Base-by-base conservation (phyloP, 1,284 basidiomycete species). In the Ceratobasidium sp. region DNA sequence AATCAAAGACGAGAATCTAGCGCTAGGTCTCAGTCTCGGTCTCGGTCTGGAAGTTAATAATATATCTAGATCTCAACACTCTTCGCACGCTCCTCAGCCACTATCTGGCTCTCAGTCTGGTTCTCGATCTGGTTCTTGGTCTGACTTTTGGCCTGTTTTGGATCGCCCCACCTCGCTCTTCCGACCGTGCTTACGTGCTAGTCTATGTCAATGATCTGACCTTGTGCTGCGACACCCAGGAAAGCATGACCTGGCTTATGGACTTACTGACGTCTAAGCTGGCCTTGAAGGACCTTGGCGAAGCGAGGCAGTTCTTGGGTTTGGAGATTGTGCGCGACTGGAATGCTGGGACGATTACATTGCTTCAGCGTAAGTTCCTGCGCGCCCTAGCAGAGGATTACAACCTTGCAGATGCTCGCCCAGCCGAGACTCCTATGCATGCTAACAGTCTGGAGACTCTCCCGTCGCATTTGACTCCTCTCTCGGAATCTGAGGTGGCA, bases 121-220 rank as follows among this genome's bases (percentile, higher is more conserved):
- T n/a, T n/a, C n/a, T n/a, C n/a, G n/a, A n/a, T n/a, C n/a, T n/a
- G n/a, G n/a, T n/a, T n/a, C n/a, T n/a, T n/a, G n/a, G n/a, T n/a
- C n/a, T n/a, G n/a, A n/a, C n/a, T n/a, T n/a, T n/a, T n/a, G n/a
- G 83, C 23, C 82, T 87, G 13, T 87, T 84, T 76, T 81, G 81
- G 46, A 69, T 55, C 7, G 12, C 1, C 6, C 39, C 23, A 1
- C 67, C 67, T 33, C 2, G 15, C 12, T 13, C 63, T 39, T 0
- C 39, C 1, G 55, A 18, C 10, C 23, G 39, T 3, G 44, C 46
- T 2, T 69, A 53, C 15, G 67, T 86, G 23, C 83, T 82, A 0
- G 80, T 85, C 7, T 83, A 85, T 78, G 83, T 86, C 20, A 85
- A 86, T 77, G 84, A 87, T 77, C 83, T 83, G 78, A 79, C 83